Evolutionary conservation across 352 stramenopile species (phyloP).

Genomic region (Globisporangium mamillatum): DNA sequence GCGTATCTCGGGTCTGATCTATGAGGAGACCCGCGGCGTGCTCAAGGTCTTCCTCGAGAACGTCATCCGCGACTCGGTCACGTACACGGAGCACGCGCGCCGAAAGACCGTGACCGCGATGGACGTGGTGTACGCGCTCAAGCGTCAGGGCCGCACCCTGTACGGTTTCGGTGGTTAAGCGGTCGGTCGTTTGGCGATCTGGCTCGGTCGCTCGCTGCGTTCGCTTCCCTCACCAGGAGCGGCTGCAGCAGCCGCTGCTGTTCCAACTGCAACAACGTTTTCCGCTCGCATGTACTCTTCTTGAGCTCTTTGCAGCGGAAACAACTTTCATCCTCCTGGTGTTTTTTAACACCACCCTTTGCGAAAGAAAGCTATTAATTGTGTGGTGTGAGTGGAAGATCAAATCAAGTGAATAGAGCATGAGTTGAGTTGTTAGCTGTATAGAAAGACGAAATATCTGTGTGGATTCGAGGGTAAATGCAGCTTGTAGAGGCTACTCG

Average conservation of each 20-base stretch:
- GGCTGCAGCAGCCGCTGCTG: not conserved
- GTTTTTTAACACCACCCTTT: slow-evolving; percentile 59
- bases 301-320: not conserved
- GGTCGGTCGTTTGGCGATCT: not conserved
- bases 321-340: slow-evolving; percentile 24
- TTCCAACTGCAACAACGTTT: not conserved
- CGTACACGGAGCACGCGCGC: slow-evolving; percentile 95
- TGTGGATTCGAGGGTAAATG: too few relatives aligned
- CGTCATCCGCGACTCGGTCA: slow-evolving; percentile 95
- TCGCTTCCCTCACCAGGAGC: not conserved
- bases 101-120: slow-evolving; percentile 98
- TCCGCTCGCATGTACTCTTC: not conserved
- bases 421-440: not conserved
- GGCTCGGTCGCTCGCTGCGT: not conserved
- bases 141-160: slow-evolving; percentile 94
- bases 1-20: slow-evolving; percentile 97
- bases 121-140: slow-evolving; percentile 98
- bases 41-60: slow-evolving; percentile 99
- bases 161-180: slow-evolving; percentile 92
- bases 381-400: too few relatives aligned
- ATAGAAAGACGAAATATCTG: too few relatives aligned
- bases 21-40: slow-evolving; percentile 97
- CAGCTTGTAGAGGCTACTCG: too few relatives aligned
- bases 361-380: slow-evolving; percentile 18
- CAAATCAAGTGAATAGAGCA: not conserved